Conservation (phyloP, 2,329 filamentous ascomycete genomes). For the Ascocoryne sarcoides region DNA sequence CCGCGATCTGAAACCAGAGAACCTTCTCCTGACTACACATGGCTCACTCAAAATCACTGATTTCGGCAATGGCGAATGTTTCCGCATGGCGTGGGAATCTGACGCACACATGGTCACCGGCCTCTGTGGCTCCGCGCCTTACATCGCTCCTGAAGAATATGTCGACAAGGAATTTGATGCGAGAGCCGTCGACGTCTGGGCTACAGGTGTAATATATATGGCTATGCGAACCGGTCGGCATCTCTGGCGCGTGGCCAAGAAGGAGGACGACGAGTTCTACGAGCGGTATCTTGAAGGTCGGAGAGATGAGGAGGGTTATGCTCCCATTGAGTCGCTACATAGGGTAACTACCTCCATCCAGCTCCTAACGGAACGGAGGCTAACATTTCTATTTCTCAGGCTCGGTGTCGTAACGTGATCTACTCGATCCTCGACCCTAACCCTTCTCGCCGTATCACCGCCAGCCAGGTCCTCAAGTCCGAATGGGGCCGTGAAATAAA, state of each 20-base stretch:
- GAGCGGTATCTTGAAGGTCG: slow-evolving; percentile 87
- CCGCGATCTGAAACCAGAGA: slow-evolving; percentile 93
- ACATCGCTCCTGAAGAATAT: slow-evolving; percentile 96
- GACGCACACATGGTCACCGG: slow-evolving; percentile 98
- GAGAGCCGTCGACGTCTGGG: slow-evolving; percentile 96
- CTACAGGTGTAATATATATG: slow-evolving; percentile 99
- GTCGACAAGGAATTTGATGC: slow-evolving; percentile 93
- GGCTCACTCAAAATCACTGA: slow-evolving; percentile 96
- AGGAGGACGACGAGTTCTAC: slow-evolving; percentile 96
- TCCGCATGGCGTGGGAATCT: slow-evolving; percentile 98
- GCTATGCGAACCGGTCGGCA: slow-evolving; percentile 96
- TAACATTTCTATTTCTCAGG: slow-evolving; percentile 42
- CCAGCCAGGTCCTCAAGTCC: slow-evolving; percentile 92
- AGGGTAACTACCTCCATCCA: slow-evolving; percentile 54
- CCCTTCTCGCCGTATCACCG: slow-evolving; percentile 82
- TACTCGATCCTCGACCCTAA: slow-evolving; percentile 98
- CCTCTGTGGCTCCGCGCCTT: slow-evolving; percentile 90
- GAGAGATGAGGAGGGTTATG: slow-evolving; percentile 90
- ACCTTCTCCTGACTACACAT: slow-evolving; percentile 84
- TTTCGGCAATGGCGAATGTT: slow-evolving; percentile 97
- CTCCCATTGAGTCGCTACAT: slow-evolving; percentile 90
- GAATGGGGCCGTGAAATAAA: slow-evolving; percentile 99
- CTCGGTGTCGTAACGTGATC: slow-evolving; percentile 95
- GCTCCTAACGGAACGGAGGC: slow-evolving; percentile 3
- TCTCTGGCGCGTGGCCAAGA: slow-evolving; percentile 93